Percentiles rank a stretch among this genome's conserved stretches.
phyloP scores from a whole-genome alignment of 192 early-diverging fungal genomes.

The Phlyctochytrium arcticum region DNA sequence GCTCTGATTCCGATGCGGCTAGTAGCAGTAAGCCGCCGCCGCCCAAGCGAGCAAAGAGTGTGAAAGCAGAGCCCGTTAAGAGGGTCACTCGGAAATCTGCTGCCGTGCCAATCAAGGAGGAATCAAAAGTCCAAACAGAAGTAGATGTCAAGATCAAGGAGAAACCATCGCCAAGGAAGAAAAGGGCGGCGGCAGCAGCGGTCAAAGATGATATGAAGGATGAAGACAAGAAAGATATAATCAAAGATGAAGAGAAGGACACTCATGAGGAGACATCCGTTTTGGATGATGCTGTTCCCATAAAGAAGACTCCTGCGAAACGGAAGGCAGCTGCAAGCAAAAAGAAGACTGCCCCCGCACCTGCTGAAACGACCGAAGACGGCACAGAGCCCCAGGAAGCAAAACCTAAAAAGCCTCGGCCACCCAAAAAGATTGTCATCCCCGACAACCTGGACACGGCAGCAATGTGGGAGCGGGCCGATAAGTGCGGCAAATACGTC shows the following conservation, averaged over 20 bases:
- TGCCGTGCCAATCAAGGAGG: no score
- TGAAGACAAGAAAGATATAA: background rate
- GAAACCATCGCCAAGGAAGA: background rate
- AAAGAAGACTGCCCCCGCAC: background rate
- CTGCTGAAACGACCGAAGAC: background rate
- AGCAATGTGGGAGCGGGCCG: slow-evolving; percentile 16
- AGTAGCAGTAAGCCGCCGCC: no score
- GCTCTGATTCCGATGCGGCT: no score
- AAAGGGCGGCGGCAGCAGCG: background rate
- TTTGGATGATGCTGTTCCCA: background rate
- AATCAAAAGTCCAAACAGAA: no score
- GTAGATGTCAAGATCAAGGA: no score
- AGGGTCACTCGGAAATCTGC: no score
- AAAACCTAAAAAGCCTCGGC: background rate
- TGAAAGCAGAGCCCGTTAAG: no score
- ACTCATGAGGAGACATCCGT: background rate
- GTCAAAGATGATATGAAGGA: background rate
- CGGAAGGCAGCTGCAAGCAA: background rate
- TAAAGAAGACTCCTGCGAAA: background rate
- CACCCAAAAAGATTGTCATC: background rate
- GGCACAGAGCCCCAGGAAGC: background rate
- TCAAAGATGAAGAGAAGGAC: background rate
- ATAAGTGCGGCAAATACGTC: slow-evolving; percentile 17
- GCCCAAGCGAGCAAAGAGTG: no score
- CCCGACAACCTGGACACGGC: slow-evolving; percentile 3